phyloP scores from a whole-genome alignment of 352 stramenopile genomes.

The Phytopythium delawarense region DNA sequence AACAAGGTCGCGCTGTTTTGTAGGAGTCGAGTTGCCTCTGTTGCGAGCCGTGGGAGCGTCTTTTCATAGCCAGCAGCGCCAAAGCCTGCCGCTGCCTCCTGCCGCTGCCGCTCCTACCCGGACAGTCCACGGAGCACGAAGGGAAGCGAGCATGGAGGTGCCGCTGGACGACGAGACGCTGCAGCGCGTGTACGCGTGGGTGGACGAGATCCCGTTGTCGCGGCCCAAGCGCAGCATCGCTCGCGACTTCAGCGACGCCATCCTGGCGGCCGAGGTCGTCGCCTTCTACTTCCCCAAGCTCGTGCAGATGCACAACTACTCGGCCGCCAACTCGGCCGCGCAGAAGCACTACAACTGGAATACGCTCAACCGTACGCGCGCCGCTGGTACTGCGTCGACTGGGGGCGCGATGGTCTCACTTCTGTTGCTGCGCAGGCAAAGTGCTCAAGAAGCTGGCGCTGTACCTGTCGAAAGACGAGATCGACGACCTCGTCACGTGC shows the following conservation, averaged over 20 bases:
- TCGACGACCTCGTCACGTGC: constrained; percentile 91
- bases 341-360: constrained; percentile 97
- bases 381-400: not conserved
- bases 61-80: not conserved
- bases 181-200: constrained; percentile 93
- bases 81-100: not conserved
- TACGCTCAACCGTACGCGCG: constrained; percentile 88
- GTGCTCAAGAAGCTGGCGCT: constrained; percentile 84
- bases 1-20: not conserved
- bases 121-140: not conserved
- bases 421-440: constrained; percentile 32
- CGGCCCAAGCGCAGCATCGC: constrained; percentile 94
- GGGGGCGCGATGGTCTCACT: constrained; percentile 4
- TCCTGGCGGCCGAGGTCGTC: constrained; percentile 89
- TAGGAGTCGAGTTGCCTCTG: not conserved
- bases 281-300: constrained; percentile 94
- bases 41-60: not conserved
- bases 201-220: constrained; percentile 93
- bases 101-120: not conserved
- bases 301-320: constrained; percentile 97
- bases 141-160: constrained; percentile 34
- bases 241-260: constrained; percentile 94
- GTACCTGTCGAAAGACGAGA: constrained; percentile 82
- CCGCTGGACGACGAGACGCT: constrained; percentile 87
- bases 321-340: constrained; percentile 85